Base-by-base conservation (phyloP, 306 rosid species). In the Casuarina cunninghamiana region DNA sequence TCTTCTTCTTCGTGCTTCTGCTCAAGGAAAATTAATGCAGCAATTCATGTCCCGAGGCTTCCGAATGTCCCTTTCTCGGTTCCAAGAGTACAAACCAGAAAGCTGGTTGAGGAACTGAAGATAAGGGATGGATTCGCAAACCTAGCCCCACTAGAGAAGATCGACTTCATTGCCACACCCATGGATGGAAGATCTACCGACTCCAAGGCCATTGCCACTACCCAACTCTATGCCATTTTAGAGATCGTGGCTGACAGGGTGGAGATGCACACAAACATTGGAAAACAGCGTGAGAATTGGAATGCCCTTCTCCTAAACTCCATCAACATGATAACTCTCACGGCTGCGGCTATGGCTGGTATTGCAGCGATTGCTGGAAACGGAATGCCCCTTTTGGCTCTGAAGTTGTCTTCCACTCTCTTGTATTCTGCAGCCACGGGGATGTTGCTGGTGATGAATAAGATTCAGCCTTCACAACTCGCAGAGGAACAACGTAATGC, bases 401-500 rank as follows among this genome's bases (percentile, higher is more conserved):
- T 91, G 69, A 91, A 88, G 10, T 49, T 93, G 8, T 89, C 95
- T 0, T 89, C 97, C 0, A 80, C 90, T 37, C 76, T 89, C 0
- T 72, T 91, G 17, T 94, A 88, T 51, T 77, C 89, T 2, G 94
- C 97, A 0, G 93, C 96, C 50, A 86, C 94, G 0, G 97, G 97
- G 32, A 39, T 91, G 87, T 41, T 73, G 43, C 80, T 89, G 19
- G 17, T 84, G 53, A 90, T 88, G 84, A 91, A 87, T 86, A 91
- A 91, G 82, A 79, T 91, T 70, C 98, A 94, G 39, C 98, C 98
- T 0, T 94, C 97, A 1, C 97, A 94, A 63, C 91, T 94, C 4
- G 86, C 92, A 0, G 98, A 94, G 68, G 98, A 94, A 21, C 97
- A 94, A 39, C 87, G 97, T 0, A 94, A 90, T 53, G 96, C 94